Evolutionary conservation across 129 eudicot species (phyloP).

Genomic region (Mikania micrantha): DNA sequence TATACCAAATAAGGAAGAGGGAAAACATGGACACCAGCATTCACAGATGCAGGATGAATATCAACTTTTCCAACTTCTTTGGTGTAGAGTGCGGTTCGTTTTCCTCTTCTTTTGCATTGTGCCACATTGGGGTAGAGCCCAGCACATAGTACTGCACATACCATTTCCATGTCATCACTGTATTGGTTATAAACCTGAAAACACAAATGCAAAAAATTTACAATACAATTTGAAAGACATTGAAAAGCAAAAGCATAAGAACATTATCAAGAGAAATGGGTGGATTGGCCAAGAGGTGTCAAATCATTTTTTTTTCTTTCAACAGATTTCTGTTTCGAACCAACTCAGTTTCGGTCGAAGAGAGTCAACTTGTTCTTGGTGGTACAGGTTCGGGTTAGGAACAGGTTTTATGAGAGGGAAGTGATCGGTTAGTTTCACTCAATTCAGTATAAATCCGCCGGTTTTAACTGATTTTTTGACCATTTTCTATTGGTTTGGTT

Average conservation of each 20-base stretch:
- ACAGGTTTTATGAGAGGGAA: too few species aligned
- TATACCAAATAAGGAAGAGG: slow-evolving; percentile 94
- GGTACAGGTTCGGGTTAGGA: too few species aligned
- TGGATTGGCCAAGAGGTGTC: too few species aligned
- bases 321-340: too few species aligned
- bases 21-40: slow-evolving; percentile 73
- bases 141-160: slow-evolving; percentile 91
- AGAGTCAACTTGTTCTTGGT: too few species aligned
- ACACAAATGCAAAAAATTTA: not conserved
- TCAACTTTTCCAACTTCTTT: slow-evolving; percentile 97
- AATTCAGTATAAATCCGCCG: too few species aligned
- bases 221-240: not conserved
- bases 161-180: slow-evolving; percentile 85
- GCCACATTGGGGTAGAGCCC: slow-evolving; percentile 96
- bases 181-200: slow-evolving; percentile 83
- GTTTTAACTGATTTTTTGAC: too few species aligned
- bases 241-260: not conserved
- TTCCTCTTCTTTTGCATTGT: slow-evolving; percentile 94
- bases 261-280: too few species aligned
- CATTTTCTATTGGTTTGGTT: too few species aligned
- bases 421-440: too few species aligned
- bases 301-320: too few species aligned
- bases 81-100: slow-evolving; percentile 77
- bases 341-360: too few species aligned
- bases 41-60: slow-evolving; percentile 93